Evolutionary conservation across 257 asterid genomes (phyloP), one percentile per base, ranked within the genome.

Genomic region (Craterostigma plantagineum): DNA sequence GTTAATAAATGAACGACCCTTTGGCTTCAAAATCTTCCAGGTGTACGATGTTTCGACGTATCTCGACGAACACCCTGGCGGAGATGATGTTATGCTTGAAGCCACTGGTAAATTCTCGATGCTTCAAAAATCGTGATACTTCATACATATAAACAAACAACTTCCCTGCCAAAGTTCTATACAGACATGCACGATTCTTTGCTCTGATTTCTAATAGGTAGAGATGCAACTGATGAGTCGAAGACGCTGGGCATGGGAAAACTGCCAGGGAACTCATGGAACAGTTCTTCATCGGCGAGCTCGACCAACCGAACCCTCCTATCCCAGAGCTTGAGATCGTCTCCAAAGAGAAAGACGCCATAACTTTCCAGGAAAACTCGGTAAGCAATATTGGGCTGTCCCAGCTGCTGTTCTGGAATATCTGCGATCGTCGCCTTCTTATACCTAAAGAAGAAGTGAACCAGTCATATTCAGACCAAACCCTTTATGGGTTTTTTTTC

Each of bases 51-150:
- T 87, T 47, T 69, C 97, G 18, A 10, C 85, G 10, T 87, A 87
- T 66, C 42, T 87, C 63, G 79, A 87, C 10, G 97, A 87, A 33
- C 97, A 82, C 55, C 97, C 97, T n/a, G 97, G 97, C 0, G 97
- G 97, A 49, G 93, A 79, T 42, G 97, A 82, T 61, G 82, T 81
- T 49, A 36, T 87, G 49, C 71, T 79, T 27, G 36, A 52, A 18
- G 73, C 70, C 55, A 55, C 90, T 50, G 93, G 97, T 86, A 67
- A 23, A 46, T 17, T 12, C n/a, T 43, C 42, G 42, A 34, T 1
- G 5, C 40, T 35, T 35, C 40, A n/a, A 9, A 35, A 35, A 23
- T 23, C 30, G 30, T 23, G 30, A 2, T 23, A 23, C 30, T 23
- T 6, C 30, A 23, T 23, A 23, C 30, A 23, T 6, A 23, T 23